These are phyloP conservation scores for Alternaria alternata DNA, from an alignment of 2,329 filamentous ascomycete species.

Conservation along the genomic window DNA sequence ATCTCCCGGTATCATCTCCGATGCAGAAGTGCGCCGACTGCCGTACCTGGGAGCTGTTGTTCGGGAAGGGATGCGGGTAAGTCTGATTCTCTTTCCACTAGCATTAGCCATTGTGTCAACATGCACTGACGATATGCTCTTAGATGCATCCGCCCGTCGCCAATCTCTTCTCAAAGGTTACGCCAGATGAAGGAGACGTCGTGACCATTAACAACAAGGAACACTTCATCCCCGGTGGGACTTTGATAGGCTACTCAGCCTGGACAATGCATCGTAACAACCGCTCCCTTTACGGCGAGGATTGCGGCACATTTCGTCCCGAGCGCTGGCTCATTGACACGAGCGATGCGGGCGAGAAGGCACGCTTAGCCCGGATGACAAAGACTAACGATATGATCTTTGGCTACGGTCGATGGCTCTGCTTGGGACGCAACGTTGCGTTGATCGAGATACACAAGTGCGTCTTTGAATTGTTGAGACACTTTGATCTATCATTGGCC, in stretches of 20 bases:
- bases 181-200: conserved; percentile 43
- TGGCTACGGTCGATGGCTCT: conserved; percentile 48
- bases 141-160: conserved; percentile 53
- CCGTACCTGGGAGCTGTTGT: conserved; percentile 59
- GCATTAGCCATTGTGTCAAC: neutral
- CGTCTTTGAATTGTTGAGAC: conserved; percentile 51
- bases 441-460: conserved; percentile 52
- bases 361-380: conserved; percentile 41
- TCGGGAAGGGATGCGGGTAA: conserved; percentile 55
- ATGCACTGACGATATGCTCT: neutral
- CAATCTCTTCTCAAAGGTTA: conserved; percentile 43
- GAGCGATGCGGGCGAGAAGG: conserved; percentile 26
- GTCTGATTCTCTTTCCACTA: neutral
- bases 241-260: conserved; percentile 44
- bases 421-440: conserved; percentile 46
- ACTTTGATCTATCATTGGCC: conserved; percentile 45
- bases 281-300: conserved; percentile 44
- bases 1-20: conserved; percentile 55
- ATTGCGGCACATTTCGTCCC: conserved; percentile 58
- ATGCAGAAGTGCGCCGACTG: conserved; percentile 53
- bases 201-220: conserved; percentile 39
- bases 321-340: conserved; percentile 58
- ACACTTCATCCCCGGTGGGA: conserved; percentile 46
- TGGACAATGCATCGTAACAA: conserved; percentile 46
- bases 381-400: conserved; percentile 48